A percentile compares a stretch with the other conserved stretches of the same genome.
phyloP scores from a whole-genome alignment of 192 early-diverging fungal genomes.

The Coemansia sp. region DNA sequence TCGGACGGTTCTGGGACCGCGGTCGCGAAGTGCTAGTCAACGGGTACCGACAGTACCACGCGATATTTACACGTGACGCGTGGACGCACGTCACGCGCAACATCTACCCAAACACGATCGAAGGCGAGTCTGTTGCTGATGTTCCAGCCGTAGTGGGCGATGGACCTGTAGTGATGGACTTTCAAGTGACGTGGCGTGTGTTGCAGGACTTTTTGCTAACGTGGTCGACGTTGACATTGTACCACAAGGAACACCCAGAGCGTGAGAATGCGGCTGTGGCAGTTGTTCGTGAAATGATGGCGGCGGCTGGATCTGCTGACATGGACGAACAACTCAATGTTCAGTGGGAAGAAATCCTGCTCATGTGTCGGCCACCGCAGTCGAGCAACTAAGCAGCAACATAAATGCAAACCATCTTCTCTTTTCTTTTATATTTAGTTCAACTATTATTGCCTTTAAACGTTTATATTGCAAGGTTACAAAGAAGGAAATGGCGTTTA shows the following conservation, averaged over 20 bases:
- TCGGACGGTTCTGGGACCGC: conserved; percentile 20
- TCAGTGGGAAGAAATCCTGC: conserved; percentile 36
- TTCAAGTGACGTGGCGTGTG: conserved; percentile 24
- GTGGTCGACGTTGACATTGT: conserved; percentile 19
- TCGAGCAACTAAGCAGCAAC: background rate
- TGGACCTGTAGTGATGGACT: conserved; percentile 23
- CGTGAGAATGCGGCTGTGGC: conserved; percentile 10
- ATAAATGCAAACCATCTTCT: too few relatives aligned
- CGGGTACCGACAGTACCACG: conserved; percentile 29
- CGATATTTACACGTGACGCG: conserved; percentile 5
- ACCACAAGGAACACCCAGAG: conserved; percentile 25
- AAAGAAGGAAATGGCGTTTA: background rate
- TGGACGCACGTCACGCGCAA: conserved; percentile 24
- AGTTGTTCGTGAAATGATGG: conserved; percentile 35
- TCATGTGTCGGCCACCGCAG: conserved; percentile 29
- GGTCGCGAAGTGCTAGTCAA: conserved; percentile 29
- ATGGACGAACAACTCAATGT: conserved; percentile 31
- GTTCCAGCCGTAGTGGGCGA: conserved; percentile 9
- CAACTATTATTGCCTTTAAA: too few relatives aligned
- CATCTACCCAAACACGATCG: conserved; percentile 25
- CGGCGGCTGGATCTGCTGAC: conserved; percentile 19
- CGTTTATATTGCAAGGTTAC: too few relatives aligned
- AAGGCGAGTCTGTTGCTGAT: conserved; percentile 7
- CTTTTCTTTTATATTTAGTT: too few relatives aligned
- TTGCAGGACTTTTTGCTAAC: conserved; percentile 28